Conservation (phyloP, 306 rosid species). For the Castanea crenata region DNA sequence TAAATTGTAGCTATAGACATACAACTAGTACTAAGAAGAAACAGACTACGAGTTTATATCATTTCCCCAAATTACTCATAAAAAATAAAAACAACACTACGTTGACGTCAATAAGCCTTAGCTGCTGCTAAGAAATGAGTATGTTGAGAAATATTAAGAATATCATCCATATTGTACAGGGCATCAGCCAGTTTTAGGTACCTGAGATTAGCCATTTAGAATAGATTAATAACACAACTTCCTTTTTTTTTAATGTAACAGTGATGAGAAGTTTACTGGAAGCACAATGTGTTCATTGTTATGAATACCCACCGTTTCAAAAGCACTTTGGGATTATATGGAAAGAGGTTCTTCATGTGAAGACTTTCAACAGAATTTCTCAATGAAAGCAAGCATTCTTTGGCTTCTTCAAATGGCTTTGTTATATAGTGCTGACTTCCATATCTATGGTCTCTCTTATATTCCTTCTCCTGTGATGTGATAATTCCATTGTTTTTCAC, state of each 20-base stretch:
- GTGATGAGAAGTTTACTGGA: neutral
- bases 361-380: constrained; percentile 72
- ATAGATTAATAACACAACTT: neutral
- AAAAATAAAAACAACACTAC: neutral
- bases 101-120: neutral
- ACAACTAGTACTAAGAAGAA: neutral
- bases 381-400: constrained; percentile 64
- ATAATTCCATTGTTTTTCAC: constrained; percentile 21
- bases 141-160: neutral
- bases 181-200: neutral
- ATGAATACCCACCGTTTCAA: constrained; percentile 50
- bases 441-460: constrained; percentile 25
- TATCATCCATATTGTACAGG: neutral
- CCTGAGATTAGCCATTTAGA: neutral
- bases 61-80: neutral
- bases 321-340: constrained; percentile 74
- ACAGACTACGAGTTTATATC: neutral
- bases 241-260: neutral
- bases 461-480: constrained; percentile 20
- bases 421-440: constrained; percentile 21
- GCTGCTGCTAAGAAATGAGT: neutral
- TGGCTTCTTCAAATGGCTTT: constrained; percentile 48
- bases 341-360: constrained; percentile 73
- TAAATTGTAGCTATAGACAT: neutral
- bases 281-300: constrained; percentile 15